A percentile compares a stretch with the other conserved stretches of the same genome.
These are phyloP conservation scores for Kluyveromyces aestuarii DNA, from an alignment of 805 yeast genomes.

Conservation along the genomic window DNA sequence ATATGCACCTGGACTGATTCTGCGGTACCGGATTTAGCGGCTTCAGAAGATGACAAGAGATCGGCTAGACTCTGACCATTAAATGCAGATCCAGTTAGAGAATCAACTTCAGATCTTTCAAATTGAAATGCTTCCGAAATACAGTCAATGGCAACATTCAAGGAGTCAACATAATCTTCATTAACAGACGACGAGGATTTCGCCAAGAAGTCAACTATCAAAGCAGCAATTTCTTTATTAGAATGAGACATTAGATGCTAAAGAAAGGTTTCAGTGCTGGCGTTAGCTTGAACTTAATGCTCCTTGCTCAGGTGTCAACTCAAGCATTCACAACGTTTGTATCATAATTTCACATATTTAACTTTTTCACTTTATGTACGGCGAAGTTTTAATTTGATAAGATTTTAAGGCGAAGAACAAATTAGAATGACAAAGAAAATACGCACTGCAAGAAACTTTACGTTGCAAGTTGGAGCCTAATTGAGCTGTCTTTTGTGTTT, in stretches of 20 bases:
- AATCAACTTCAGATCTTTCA: slow-evolving; percentile 37
- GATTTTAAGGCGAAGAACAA: background rate
- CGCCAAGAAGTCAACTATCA: slow-evolving; percentile 66
- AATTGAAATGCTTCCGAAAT: slow-evolving; percentile 79
- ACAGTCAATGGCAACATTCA: slow-evolving; percentile 91
- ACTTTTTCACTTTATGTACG: background rate
- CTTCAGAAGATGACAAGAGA: slow-evolving; percentile 28
- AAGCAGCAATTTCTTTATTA: slow-evolving; percentile 60
- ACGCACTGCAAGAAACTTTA: background rate
- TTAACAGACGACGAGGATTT: slow-evolving; percentile 52
- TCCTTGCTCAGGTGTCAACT: too few species aligned
- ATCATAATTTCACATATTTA: too few species aligned
- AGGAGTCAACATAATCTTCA: slow-evolving; percentile 76
- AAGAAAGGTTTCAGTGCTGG: background rate
- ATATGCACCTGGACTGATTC: slow-evolving; percentile 34
- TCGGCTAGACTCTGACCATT: slow-evolving; percentile 41
- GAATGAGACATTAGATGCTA: slow-evolving; percentile 32
- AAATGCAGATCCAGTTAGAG: slow-evolving; percentile 30
- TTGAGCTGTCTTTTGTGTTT: background rate
- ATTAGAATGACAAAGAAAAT: background rate
- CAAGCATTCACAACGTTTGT: too few species aligned
- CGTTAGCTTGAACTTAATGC: background rate
- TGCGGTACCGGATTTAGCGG: slow-evolving; percentile 6
- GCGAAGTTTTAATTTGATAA: too few species aligned
- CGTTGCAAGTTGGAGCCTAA: background rate